Conservation (phyloP, 1,284 basidiomycete species). For the Blastosporella zonata region DNA sequence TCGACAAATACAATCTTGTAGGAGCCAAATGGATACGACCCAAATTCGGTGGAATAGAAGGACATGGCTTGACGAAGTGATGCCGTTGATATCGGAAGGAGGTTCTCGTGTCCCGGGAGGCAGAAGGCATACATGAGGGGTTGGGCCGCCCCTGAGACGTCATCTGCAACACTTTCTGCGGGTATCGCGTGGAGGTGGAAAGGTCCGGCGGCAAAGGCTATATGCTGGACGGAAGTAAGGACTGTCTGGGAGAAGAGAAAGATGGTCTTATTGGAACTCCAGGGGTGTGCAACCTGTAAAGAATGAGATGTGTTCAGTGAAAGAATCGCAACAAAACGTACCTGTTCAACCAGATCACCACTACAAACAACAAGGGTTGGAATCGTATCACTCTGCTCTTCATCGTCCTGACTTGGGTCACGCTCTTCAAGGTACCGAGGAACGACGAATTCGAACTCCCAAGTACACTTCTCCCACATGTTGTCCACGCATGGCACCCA, state of each 20-base stretch:
- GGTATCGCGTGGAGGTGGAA: slow-evolving; percentile 82
- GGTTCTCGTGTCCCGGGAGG: slow-evolving; percentile 80
- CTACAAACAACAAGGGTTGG: slow-evolving; percentile 90
- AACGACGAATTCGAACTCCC: slow-evolving; percentile 97
- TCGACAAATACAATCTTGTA: slow-evolving; percentile 97
- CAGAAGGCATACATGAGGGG: slow-evolving; percentile 93
- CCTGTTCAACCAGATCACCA: slow-evolving; percentile 93
- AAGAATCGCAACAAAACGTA: slow-evolving; percentile 33
- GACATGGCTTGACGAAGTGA: slow-evolving; percentile 89
- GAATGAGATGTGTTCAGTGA: slow-evolving; percentile 18
- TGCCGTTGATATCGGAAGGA: slow-evolving; percentile 66
- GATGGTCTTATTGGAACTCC: slow-evolving; percentile 91
- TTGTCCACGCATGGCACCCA: slow-evolving; percentile 98
- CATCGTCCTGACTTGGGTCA: slow-evolving; percentile 50
- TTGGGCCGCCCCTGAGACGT: slow-evolving; percentile 67
- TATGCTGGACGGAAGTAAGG: slow-evolving; percentile 91
- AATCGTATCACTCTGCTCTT: slow-evolving; percentile 55
- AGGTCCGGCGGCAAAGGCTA: slow-evolving; percentile 94
- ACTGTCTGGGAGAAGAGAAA: slow-evolving; percentile 91
- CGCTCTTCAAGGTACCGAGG: slow-evolving; percentile 81
- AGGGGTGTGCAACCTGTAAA: slow-evolving; percentile 84
- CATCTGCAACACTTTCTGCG: slow-evolving; percentile 51
- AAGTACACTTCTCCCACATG: slow-evolving; percentile 95
- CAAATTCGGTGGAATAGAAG: slow-evolving; percentile 90
- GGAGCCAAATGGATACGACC: slow-evolving; percentile 95